A percentile compares a stretch with the other conserved stretches of the same genome.
Evolutionary conservation across 2,329 filamentous ascomycete genomes (phyloP).

Genomic region (Ceratocystis cacaofunesta): DNA sequence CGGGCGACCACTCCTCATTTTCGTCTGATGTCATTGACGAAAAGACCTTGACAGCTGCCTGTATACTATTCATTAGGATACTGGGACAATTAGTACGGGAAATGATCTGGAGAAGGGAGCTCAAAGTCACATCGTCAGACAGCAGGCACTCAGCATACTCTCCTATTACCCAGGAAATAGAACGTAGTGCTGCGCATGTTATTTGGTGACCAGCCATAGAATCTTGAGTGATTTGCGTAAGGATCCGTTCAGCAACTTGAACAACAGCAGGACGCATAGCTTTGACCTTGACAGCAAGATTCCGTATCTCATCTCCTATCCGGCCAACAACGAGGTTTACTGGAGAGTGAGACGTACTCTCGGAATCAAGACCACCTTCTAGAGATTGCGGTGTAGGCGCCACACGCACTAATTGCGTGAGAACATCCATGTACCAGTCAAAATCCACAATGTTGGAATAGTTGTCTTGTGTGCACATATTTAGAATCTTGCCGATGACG

Average conservation of each 20-base stretch:
- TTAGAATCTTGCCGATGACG: conserved; percentile 67
- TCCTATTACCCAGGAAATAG: conserved; percentile 72
- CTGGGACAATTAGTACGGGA: conserved; percentile 43
- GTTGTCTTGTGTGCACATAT: conserved; percentile 80
- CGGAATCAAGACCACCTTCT: conserved; percentile 21
- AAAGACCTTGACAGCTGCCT: conserved; percentile 77
- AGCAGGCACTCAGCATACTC: conserved; percentile 67
- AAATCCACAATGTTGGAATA: conserved; percentile 81
- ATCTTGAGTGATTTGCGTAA: conserved; percentile 41
- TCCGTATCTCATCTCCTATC: conserved; percentile 76
- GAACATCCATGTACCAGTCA: conserved; percentile 89
- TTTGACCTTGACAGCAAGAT: conserved; percentile 80
- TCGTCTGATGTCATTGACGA: conserved; percentile 53
- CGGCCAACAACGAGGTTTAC: conserved; percentile 21
- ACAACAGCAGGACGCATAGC: conserved; percentile 69
- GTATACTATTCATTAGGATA: conserved; percentile 64
- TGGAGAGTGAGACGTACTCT: conserved; percentile 21
- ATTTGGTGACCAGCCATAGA: conserved; percentile 40
- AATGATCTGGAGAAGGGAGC: conserved; percentile 54
- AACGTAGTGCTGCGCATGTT: conserved; percentile 52
- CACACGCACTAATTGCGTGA: conserved; percentile 70
- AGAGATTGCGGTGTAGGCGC: conserved; percentile 35
- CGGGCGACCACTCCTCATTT: conserved; percentile 51
- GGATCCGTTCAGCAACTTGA: conserved; percentile 64
- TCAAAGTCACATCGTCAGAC: conserved; percentile 56